Percentiles rank a stretch among this genome's conserved stretches.
Conservation (phyloP, 345 rosid genomes). For the Odontarrhena argentea region DNA sequence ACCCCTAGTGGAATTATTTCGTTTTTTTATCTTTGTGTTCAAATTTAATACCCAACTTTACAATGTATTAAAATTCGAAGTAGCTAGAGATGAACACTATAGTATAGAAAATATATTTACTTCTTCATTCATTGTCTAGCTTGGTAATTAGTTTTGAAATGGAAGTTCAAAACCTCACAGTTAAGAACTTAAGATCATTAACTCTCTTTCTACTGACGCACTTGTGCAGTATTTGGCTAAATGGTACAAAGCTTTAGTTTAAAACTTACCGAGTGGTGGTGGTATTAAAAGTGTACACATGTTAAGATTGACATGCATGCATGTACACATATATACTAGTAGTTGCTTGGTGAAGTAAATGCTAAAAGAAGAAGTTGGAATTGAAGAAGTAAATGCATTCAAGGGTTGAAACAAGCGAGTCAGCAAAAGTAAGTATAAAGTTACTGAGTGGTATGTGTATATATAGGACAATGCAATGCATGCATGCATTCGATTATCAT, state of each 20-base stretch:
- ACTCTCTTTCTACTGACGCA: background rate
- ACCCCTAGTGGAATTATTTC: too few relatives aligned
- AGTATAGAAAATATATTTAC: too few relatives aligned
- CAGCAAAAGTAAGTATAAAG: constrained; percentile 39
- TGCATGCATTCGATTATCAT: constrained; percentile 46
- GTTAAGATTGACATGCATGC: constrained; percentile 2
- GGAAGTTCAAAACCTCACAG: too few relatives aligned
- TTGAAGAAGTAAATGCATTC: constrained; percentile 27
- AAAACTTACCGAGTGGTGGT: background rate
- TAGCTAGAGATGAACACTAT: too few relatives aligned
- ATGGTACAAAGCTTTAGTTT: background rate
- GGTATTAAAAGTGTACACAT: background rate
- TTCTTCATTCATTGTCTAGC: too few relatives aligned
- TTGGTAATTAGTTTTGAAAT: too few relatives aligned
- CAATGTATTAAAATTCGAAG: too few relatives aligned
- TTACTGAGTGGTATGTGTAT: constrained; percentile 24
- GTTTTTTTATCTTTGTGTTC: background rate
- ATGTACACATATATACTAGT: constrained; percentile 2
- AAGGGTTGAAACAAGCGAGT: constrained; percentile 30
- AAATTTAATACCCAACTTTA: background rate
- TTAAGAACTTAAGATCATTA: too few relatives aligned
- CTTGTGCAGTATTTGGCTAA: constrained; percentile 2
- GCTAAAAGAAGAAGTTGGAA: background rate
- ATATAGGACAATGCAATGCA: constrained; percentile 40
- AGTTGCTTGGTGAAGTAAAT: constrained; percentile 20